Percentiles rank a stretch among this genome's conserved stretches.
Evolutionary conservation across 306 rosid species (phyloP).

Genomic region (barrel medic (Medicago truncatula)): DNA sequence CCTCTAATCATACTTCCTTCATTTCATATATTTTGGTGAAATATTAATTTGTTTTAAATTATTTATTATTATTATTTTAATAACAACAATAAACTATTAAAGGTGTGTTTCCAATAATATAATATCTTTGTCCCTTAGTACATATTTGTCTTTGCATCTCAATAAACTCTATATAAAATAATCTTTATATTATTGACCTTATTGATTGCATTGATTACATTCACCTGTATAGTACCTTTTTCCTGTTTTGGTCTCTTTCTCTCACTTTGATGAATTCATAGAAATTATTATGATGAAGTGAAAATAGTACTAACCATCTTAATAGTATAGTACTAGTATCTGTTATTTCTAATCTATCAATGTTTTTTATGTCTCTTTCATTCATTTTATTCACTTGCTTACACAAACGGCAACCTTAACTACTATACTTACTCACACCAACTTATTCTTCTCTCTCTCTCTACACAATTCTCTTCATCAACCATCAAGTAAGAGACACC

Average conservation of each 20-base stretch:
- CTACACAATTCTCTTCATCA: constrained; percentile 50
- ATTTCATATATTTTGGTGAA: too few relatives aligned
- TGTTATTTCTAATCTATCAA: constrained; percentile 38
- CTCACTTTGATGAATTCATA: constrained; percentile 9
- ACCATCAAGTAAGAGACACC: constrained; percentile 70
- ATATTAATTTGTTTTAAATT: too few relatives aligned
- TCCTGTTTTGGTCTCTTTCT: constrained; percentile 17
- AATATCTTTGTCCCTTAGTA: too few relatives aligned
- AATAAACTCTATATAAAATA: too few relatives aligned
- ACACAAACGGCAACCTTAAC: constrained; percentile 73
- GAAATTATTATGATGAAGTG: constrained; percentile 4
- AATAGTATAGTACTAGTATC: constrained; percentile 25
- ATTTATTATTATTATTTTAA: too few relatives aligned
- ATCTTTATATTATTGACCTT: too few relatives aligned
- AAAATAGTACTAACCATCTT: constrained; percentile 9
- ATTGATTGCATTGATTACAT: constrained; percentile 5
- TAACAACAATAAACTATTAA: too few relatives aligned
- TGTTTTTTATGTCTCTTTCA: constrained; percentile 45
- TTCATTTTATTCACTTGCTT: constrained; percentile 52
- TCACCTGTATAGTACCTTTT: constrained; percentile 16
- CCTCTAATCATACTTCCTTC: background rate
- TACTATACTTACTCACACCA: constrained; percentile 38
- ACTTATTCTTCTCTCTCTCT: constrained; percentile 52
- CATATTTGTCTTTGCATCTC: too few relatives aligned
- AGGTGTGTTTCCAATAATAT: too few relatives aligned